Evolutionary conservation across 225 moss, liverwort and hornwort genomes (phyloP).

Genomic region (Anthoceros angustus): DNA sequence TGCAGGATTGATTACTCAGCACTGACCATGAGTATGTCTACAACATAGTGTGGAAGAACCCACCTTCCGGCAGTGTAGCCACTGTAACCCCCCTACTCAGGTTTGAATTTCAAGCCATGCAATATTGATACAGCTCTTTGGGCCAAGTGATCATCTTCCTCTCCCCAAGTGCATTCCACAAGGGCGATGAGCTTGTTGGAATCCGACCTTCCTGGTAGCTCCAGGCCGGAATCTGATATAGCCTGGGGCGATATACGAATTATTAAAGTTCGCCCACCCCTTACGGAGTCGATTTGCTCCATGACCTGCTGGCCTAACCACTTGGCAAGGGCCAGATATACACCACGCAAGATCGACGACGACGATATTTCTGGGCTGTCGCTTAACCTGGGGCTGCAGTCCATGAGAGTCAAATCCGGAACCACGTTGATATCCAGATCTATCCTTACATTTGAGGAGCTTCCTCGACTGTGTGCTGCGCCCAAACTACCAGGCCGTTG

Average conservation of each 20-base stretch:
- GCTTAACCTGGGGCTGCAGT: constrained; percentile 21
- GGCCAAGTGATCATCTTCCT: background rate
- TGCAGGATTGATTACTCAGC: too few relatives aligned
- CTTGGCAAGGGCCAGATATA: constrained; percentile 22
- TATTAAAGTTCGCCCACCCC: constrained; percentile 11
- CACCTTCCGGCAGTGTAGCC: too few relatives aligned
- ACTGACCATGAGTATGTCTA: too few relatives aligned
- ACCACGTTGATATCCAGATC: constrained; percentile 46
- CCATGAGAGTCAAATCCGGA: constrained; percentile 23
- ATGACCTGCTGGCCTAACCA: constrained; percentile 24
- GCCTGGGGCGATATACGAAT: background rate
- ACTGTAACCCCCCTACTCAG: background rate
- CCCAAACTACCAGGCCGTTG: constrained; percentile 11
- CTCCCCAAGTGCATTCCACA: background rate
- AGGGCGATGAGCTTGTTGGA: background rate
- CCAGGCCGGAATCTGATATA: background rate
- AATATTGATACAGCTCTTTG: background rate
- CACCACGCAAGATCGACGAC: constrained; percentile 22
- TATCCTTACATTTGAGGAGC: constrained; percentile 12
- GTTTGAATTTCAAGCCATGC: background rate
- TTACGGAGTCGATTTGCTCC: constrained; percentile 22
- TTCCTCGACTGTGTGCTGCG: constrained; percentile 6
- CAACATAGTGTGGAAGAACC: too few relatives aligned
- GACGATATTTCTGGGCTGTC: constrained; percentile 8
- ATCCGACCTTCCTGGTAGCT: background rate